Conservation (phyloP, 2,329 filamentous ascomycete genomes). For the Balansia obtecta region DNA sequence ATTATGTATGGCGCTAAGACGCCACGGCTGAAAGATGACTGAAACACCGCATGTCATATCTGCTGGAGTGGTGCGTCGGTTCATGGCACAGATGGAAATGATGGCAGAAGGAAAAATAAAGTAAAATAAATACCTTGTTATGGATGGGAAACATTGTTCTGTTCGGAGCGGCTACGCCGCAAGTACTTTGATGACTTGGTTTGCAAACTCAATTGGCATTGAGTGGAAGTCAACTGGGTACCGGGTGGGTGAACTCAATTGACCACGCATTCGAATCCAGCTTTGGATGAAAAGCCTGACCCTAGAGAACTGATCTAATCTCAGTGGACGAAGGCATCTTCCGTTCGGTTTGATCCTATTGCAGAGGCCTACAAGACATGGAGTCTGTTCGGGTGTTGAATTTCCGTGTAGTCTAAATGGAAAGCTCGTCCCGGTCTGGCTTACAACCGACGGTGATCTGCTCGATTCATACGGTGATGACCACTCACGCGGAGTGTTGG, state of each 20-base stretch:
- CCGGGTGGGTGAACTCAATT: no score
- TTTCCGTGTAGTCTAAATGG: background rate
- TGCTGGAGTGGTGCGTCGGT: background rate
- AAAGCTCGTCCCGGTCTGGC: no score
- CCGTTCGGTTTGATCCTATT: no score
- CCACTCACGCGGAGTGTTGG: background rate
- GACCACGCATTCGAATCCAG: no score
- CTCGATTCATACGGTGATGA: background rate
- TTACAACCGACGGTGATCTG: background rate
- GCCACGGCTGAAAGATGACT: background rate
- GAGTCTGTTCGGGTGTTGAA: no score
- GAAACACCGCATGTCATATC: background rate
- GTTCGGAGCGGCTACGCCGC: no score
- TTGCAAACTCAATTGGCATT: background rate
- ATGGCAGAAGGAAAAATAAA: background rate
- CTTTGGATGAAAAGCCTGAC: no score
- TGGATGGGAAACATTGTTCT: background rate
- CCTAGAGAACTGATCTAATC: no score
- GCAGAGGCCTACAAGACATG: no score
- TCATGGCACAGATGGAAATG: background rate
- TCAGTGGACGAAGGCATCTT: no score
- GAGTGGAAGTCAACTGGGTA: no score
- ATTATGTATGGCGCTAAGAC: background rate
- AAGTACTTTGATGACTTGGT: background rate
- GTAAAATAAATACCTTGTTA: background rate